phyloP scores from a whole-genome alignment of 2,329 filamentous ascomycete genomes.

The Verticillium zaregamsianum region DNA sequence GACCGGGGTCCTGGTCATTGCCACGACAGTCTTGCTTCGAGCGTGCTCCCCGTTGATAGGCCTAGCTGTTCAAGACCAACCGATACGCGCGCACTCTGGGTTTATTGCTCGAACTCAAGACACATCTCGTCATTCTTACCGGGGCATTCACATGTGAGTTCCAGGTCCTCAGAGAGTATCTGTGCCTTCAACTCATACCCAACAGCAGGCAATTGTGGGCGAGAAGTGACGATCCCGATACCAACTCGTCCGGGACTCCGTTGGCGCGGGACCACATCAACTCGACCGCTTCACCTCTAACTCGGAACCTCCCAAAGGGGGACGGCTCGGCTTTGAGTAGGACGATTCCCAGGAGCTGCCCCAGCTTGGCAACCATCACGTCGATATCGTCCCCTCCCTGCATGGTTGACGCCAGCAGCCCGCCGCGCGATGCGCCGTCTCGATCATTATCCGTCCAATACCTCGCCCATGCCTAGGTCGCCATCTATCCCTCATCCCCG shows the following conservation, averaged over 20 bases:
- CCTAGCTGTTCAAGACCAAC: neutral
- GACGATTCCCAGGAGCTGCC: too few relatives aligned
- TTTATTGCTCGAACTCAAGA: neutral
- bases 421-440: too few relatives aligned
- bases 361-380: too few relatives aligned
- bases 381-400: too few relatives aligned
- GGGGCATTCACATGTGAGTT: neutral
- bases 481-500: too few relatives aligned
- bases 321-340: too few relatives aligned
- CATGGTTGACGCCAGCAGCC: too few relatives aligned
- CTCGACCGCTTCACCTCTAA: too few relatives aligned
- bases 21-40: neutral
- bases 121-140: neutral
- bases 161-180: neutral
- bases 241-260: neutral
- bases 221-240: neutral
- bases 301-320: too few relatives aligned
- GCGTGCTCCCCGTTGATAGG: neutral
- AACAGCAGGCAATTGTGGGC: neutral
- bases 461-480: too few relatives aligned
- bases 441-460: too few relatives aligned
- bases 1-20: neutral
- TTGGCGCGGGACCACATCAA: too few relatives aligned
- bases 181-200: neutral
- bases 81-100: neutral